Evolutionary conservation across 1,284 basidiomycete species (phyloP).

Genomic region (Xanthoconium separans): DNA sequence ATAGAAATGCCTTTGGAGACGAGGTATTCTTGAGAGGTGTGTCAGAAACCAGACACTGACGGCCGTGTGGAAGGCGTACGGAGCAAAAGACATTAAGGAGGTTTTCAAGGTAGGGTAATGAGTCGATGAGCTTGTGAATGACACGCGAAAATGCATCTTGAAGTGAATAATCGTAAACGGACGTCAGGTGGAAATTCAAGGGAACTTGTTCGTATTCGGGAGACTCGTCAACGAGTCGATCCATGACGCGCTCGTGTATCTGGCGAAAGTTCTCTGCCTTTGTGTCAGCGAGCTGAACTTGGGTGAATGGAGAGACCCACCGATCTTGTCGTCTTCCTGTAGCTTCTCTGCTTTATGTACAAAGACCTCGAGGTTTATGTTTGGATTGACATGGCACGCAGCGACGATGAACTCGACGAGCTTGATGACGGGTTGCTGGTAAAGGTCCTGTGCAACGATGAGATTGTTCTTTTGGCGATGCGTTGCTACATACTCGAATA

Average conservation of each 20-base stretch:
- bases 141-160: slow-evolving; percentile 87
- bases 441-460: slow-evolving; percentile 50
- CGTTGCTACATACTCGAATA: slow-evolving; percentile 67
- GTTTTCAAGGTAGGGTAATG: slow-evolving; percentile 72
- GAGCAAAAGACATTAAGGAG: slow-evolving; percentile 81
- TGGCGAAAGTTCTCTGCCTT: slow-evolving; percentile 80
- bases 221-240: slow-evolving; percentile 75
- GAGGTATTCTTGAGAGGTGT: slow-evolving; percentile 67
- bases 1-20: slow-evolving; percentile 90
- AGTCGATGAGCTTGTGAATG: slow-evolving; percentile 71
- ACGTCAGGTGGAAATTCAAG: slow-evolving; percentile 84
- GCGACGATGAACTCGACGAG: slow-evolving; percentile 77
- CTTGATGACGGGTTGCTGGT: slow-evolving; percentile 75
- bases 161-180: slow-evolving; percentile 86
- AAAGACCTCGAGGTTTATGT: slow-evolving; percentile 88
- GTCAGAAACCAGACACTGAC: background rate
- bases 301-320: slow-evolving; percentile 41
- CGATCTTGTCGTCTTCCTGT: slow-evolving; percentile 90
- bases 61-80: slow-evolving; percentile 39
- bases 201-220: slow-evolving; percentile 68
- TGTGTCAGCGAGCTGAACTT: background rate
- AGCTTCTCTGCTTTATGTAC: slow-evolving; percentile 95
- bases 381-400: slow-evolving; percentile 74
- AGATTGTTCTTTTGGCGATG: background rate
- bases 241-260: slow-evolving; percentile 81